Base-by-base conservation (phyloP, 495 filamentous ascomycete species). In the Amphirosellinia nigrospora region DNA sequence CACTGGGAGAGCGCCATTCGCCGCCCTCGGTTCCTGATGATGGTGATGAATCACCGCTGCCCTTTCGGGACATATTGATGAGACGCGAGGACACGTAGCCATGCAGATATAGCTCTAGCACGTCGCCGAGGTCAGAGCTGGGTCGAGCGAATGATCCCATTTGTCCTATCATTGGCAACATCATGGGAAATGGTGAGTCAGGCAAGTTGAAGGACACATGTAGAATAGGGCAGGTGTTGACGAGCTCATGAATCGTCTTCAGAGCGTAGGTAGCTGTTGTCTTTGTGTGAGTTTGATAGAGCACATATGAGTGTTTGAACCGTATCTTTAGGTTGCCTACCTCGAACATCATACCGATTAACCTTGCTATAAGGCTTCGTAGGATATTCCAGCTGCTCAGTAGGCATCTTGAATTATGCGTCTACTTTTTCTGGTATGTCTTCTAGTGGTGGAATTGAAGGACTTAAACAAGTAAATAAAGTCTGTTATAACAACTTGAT, bases 101-200 rank as follows among this genome's bases (percentile, higher is more conserved):
- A 78, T 98, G 94, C 6, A 98, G 87, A 75, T 98, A 97, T 66
- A 92, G 87, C 70, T 96, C 92, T 15, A 93, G 80, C 0, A 89
- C 84, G 69, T 93, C 90, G 19, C 89, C 86, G 16, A 89, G 81
- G 70, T 82, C 86, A 10, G 88, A 85, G 66, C 88, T 90, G 26
- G 90, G 90, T 69, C 86, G 83, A 11, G 81, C 82, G 73, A 89
- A 95, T 55, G 88, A 91, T 23, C 86, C 91, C 90, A 95, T 93
- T 71, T 89, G 88, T 52, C 94, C 94, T 70, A 97, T 92, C 93
- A 97, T 96, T 45, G 94, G 94, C 0, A 98, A 84, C 55, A 76
- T 71, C 10, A 67, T 68, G 5, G 94, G 93, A 72, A 94, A 94
- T 15, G 90, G 89, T 67, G 90, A 88, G 52, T 84, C 79, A 0